Conservation (phyloP, 169 alveolate species). For the Plasmodium fragile region DNA sequence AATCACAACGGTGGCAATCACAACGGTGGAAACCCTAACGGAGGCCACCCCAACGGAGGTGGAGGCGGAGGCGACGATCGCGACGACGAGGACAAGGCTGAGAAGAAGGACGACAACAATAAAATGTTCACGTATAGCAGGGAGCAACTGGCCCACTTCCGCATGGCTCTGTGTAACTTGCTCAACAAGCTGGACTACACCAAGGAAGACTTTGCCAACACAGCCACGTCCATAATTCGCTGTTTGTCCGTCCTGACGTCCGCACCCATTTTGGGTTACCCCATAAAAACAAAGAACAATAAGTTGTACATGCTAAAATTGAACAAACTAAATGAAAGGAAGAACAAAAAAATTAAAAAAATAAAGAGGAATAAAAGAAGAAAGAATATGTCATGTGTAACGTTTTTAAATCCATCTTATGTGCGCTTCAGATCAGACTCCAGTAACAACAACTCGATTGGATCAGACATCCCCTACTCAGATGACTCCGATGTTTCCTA, state of each 20-base stretch:
- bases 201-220: slow-evolving; percentile 56
- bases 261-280: slow-evolving; percentile 72
- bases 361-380: slow-evolving; percentile 65
- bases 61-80: background rate
- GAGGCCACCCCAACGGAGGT: background rate
- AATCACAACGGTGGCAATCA: background rate
- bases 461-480: slow-evolving; percentile 55
- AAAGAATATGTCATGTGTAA: slow-evolving; percentile 35
- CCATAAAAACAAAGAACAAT: slow-evolving; percentile 65
- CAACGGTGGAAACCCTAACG: background rate
- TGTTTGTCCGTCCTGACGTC: slow-evolving; percentile 74
- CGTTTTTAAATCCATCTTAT: slow-evolving; percentile 73
- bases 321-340: slow-evolving; percentile 58
- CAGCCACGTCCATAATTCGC: slow-evolving; percentile 66
- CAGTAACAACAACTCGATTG: slow-evolving; percentile 37
- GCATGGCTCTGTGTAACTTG: slow-evolving; percentile 41
- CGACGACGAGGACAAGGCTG: slow-evolving; percentile 41
- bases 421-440: slow-evolving; percentile 76
- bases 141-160: slow-evolving; percentile 52
- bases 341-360: slow-evolving; percentile 50
- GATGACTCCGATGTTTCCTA: slow-evolving; percentile 49
- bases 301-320: slow-evolving; percentile 56
- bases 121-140: slow-evolving; percentile 34
- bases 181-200: slow-evolving; percentile 57
- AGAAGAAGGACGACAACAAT: slow-evolving; percentile 23